Evolutionary conservation across 768 basidiomycete species (phyloP).

Genomic region (Hortiboletus flavorubellus): DNA sequence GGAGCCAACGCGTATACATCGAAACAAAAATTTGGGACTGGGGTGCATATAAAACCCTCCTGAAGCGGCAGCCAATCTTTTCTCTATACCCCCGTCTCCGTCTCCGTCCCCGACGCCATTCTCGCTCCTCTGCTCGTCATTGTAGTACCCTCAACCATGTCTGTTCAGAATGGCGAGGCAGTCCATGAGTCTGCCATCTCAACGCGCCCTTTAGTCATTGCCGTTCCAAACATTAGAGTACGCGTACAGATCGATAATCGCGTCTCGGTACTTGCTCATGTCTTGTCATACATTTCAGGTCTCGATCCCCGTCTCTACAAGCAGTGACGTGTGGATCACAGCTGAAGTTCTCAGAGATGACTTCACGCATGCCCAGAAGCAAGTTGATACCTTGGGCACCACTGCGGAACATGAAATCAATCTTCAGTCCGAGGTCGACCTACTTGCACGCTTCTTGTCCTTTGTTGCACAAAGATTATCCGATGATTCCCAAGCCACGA

Average conservation of each 20-base stretch:
- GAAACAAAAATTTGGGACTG: conserved; percentile 33
- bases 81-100: conserved; percentile 2
- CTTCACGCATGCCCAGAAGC: conserved; percentile 65
- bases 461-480: conserved; percentile 66
- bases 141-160: conserved; percentile 28
- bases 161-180: conserved; percentile 30
- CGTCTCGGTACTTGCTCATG: conserved; percentile 3
- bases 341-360: conserved; percentile 91
- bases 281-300: conserved; percentile 43
- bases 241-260: conserved; percentile 18
- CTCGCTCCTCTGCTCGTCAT: conserved; percentile 2
- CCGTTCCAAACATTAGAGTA: conserved; percentile 34
- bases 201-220: conserved; percentile 36
- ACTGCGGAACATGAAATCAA: conserved; percentile 50
- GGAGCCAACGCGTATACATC: conserved; percentile 17
- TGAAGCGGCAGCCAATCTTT: conserved; percentile 2
- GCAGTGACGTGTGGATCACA: conserved; percentile 81
- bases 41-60: conserved; percentile 25
- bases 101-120: not conserved
- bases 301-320: conserved; percentile 84
- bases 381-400: conserved; percentile 54
- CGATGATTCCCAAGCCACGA: conserved; percentile 48
- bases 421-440: conserved; percentile 67
- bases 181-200: conserved; percentile 28
- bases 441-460: conserved; percentile 79